Percentiles rank a stretch among this genome's conserved stretches.
Evolutionary conservation across 2,329 filamentous ascomycete genomes (phyloP).

Genomic region (Neoarthrinium moseri): DNA sequence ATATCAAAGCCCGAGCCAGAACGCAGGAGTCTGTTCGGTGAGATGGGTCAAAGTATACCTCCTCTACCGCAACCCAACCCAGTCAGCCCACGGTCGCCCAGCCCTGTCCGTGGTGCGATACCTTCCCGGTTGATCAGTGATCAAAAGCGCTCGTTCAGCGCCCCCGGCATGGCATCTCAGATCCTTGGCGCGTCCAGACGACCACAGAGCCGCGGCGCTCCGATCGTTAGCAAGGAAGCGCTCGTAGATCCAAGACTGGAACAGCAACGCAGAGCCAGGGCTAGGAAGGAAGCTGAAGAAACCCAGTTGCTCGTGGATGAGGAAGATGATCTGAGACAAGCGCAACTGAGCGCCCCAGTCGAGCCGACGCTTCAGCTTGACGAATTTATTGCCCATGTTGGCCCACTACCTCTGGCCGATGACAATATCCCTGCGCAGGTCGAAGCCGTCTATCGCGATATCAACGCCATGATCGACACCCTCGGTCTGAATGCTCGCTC

Average conservation of each 20-base stretch:
- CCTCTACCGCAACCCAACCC: constrained; percentile 53
- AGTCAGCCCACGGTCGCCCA: constrained; percentile 69
- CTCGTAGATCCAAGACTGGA: constrained; percentile 47
- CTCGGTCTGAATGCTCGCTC: constrained; percentile 78
- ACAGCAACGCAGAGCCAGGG: constrained; percentile 51
- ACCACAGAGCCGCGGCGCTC: constrained; percentile 34
- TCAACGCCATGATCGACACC: constrained; percentile 93
- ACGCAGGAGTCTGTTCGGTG: constrained; percentile 50
- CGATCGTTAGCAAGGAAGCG: constrained; percentile 37
- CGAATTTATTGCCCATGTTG: constrained; percentile 65
- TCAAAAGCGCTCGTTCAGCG: constrained; percentile 56
- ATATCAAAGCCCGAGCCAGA: constrained; percentile 46
- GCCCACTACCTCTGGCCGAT: constrained; percentile 49
- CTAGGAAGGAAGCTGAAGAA: constrained; percentile 56
- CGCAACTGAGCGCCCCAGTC: constrained; percentile 58
- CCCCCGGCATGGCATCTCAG: constrained; percentile 58
- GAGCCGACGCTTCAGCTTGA: constrained; percentile 62
- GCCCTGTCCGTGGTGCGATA: constrained; percentile 62
- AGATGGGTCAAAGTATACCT: constrained; percentile 48
- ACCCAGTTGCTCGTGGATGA: constrained; percentile 60
- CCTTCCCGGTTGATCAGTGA: constrained; percentile 51
- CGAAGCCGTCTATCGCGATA: constrained; percentile 71
- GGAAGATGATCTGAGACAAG: constrained; percentile 67
- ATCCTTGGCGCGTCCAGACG: constrained; percentile 41
- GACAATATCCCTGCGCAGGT: constrained; percentile 62